These are phyloP conservation scores for Aspergillus brunneoviolaceus DNA, from an alignment of 2,329 filamentous ascomycete species.

Conservation along the genomic window DNA sequence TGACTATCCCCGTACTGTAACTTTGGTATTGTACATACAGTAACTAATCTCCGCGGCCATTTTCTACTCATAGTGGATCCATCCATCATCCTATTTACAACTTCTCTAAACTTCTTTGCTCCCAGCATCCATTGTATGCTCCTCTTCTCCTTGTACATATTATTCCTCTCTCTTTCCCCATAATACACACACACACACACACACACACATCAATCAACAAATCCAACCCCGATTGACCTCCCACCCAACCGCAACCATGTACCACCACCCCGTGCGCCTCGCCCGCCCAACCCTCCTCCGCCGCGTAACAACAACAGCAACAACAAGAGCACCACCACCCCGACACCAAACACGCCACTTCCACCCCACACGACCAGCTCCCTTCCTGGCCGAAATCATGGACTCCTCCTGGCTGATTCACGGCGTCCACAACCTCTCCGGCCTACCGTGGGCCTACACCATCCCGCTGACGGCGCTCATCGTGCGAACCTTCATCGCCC, in stretches of 20 bases:
- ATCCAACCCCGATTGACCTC: not conserved
- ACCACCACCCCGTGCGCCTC: not conserved
- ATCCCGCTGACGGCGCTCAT: conserved; percentile 56
- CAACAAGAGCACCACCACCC: conserved; percentile 6
- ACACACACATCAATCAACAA: not conserved
- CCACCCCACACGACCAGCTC: conserved; percentile 48
- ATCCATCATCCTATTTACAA: no score
- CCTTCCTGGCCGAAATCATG: conserved; percentile 46
- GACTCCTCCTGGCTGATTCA: conserved; percentile 50
- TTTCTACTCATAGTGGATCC: no score
- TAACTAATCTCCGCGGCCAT: no score
- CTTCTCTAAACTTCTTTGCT: no score
- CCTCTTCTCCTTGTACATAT: no score
- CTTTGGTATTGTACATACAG: no score
- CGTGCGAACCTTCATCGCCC: conserved; percentile 49
- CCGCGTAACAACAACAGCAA: not conserved
- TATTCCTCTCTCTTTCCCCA: no score
- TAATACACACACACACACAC: not conserved
- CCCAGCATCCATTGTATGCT: no score
- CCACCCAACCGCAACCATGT: not conserved
- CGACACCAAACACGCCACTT: conserved; percentile 45
- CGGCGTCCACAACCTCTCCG: conserved; percentile 50
- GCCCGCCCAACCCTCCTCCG: not conserved
- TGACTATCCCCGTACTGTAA: not conserved
- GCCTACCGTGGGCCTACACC: conserved; percentile 55